Evolutionary conservation across 495 filamentous ascomycete species (phyloP), one percentile per base, ranked within the genome.

Genomic region (Aspergillus sparsus): DNA sequence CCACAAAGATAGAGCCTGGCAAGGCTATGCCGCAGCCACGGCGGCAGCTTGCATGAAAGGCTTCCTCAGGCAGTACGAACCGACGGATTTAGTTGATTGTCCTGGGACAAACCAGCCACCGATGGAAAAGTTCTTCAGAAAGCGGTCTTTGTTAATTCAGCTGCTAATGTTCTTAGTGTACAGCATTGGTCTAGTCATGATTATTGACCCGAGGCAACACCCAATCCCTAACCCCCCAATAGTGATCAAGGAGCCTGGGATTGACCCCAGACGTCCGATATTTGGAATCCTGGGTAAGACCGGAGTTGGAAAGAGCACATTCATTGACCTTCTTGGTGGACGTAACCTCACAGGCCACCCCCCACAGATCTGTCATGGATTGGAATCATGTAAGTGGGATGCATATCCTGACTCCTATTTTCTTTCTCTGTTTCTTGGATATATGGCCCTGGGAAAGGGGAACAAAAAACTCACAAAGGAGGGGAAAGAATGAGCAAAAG

Each of bases 41-140:
- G 49, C 49, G 2, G 49, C 49, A 66, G 44, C 64, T 4, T 53
- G 49, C 32, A 35, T 32, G 32, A 53, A 53, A 16, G 49, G 11
- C 6, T n/a, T 53, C 11, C 49, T 53, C 37, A 41, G n/a, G 37
- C 37, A 41, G 37, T 41, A 11, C 37, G 37, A 27, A 27, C 21
- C 21, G 21, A 27, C 21, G 3, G 21, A 27, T 27, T 27, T 27
- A 27, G 21, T 27, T 27, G 21, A 27, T 27, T 27, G 21, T 27
- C 21, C 21, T 27, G 21, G 21, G 21, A 27, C 21, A 27, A 27
- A 27, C 21, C 21, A 27, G 21, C 21, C 21, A 27, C 1, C 21
- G 21, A 27, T 27, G 21, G 21, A 27, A 27, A 27, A 27, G 21
- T 27, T 27, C 21, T 27, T 27, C 21, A 27, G 21, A 27, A 27